A percentile compares a stretch with the other conserved stretches of the same genome.
phyloP scores from a whole-genome alignment of 225 moss, liverwort and hornwort genomes.

The Physcomitrellopsis africana region DNA sequence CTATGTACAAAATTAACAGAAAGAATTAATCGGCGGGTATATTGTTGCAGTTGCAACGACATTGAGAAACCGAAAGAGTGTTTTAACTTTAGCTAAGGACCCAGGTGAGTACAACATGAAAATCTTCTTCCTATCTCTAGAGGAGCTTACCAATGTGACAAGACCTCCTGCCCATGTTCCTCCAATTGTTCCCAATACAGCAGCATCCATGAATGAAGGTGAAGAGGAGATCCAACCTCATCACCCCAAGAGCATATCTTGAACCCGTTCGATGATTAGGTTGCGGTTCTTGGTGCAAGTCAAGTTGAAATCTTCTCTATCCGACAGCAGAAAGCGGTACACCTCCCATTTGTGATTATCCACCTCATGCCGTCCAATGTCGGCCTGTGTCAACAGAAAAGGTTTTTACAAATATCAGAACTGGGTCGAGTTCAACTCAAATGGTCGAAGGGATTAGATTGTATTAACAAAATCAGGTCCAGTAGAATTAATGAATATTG shows the following conservation, averaged over 20 bases:
- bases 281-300: slow-evolving; percentile 32
- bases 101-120: not conserved
- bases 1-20: slow-evolving; percentile 45
- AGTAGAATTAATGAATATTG: too few relatives aligned
- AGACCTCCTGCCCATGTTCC: slow-evolving; percentile 44
- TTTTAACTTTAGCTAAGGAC: not conserved
- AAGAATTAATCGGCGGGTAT: not conserved
- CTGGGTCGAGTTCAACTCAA: too few relatives aligned
- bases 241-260: slow-evolving; percentile 47
- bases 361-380: slow-evolving; percentile 48
- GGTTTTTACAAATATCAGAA: too few relatives aligned
- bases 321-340: slow-evolving; percentile 52
- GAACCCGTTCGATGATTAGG: slow-evolving; percentile 42
- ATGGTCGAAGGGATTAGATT: too few relatives aligned
- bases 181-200: slow-evolving; percentile 33
- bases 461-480: too few relatives aligned
- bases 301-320: slow-evolving; percentile 42
- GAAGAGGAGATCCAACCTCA: not conserved
- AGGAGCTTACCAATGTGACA: slow-evolving; percentile 60
- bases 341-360: slow-evolving; percentile 54
- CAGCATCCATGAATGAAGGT: not conserved
- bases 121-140: slow-evolving; percentile 25
- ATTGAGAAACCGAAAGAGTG: not conserved
- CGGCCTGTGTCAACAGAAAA: slow-evolving; percentile 39
- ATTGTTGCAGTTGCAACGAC: too few relatives aligned